These are phyloP conservation scores for Ceratobasidium sp. DNA, from an alignment of 1,284 basidiomycete genomes.

Conservation along the genomic window DNA sequence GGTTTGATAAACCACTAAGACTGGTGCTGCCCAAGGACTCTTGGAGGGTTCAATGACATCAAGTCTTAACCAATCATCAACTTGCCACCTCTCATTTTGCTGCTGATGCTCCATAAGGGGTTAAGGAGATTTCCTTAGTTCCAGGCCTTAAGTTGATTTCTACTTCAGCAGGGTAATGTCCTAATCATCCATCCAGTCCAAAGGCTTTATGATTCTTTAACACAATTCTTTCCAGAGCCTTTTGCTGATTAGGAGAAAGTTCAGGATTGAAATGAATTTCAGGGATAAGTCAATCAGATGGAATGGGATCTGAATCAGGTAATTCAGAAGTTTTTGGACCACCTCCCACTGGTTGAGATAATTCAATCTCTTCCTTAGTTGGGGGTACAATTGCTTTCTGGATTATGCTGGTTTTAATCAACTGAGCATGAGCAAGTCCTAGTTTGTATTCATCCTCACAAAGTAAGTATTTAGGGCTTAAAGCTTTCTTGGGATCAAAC, in stretches of 20 bases:
- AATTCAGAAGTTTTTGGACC: slow-evolving; percentile 47
- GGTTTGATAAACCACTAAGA: slow-evolving; percentile 50
- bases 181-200: slow-evolving; percentile 48
- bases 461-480: slow-evolving; percentile 37
- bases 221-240: slow-evolving; percentile 43
- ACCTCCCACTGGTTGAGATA: slow-evolving; percentile 41
- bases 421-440: background rate
- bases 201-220: slow-evolving; percentile 46
- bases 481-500: slow-evolving; percentile 43
- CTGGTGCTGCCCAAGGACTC: slow-evolving; percentile 51
- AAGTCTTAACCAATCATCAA: slow-evolving; percentile 48
- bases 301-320: slow-evolving; percentile 37
- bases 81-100: slow-evolving; percentile 49
- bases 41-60: slow-evolving; percentile 51
- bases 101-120: slow-evolving; percentile 48
- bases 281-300: slow-evolving; percentile 28
- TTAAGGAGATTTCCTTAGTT: slow-evolving; percentile 46
- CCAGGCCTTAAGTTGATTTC: slow-evolving; percentile 42
- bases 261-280: slow-evolving; percentile 34
- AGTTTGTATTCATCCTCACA: background rate
- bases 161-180: slow-evolving; percentile 44
- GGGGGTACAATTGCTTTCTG: background rate
- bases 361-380: slow-evolving; percentile 1
- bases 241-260: slow-evolving; percentile 7
- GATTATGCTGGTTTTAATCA: background rate